Evolutionary conservation across 2,329 filamentous ascomycete species (phyloP), one percentile per base, ranked within the genome.

Genomic region (Aspergillus pseudoterreus): DNA sequence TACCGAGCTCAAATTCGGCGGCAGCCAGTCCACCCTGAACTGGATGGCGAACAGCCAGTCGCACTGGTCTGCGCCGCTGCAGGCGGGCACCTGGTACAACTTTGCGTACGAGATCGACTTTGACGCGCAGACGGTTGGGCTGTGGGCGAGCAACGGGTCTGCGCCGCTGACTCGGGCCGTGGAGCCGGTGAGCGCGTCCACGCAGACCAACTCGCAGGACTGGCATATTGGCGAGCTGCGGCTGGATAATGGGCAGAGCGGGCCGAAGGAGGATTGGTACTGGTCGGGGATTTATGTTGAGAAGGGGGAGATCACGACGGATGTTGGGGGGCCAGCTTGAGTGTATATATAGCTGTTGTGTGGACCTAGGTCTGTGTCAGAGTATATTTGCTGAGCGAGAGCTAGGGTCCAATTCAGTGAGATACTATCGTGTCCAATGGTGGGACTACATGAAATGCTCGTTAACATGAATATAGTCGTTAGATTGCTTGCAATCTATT

Each of bases 31-130:
- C 27, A 78, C 79, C 57, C 75, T 89, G 56, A 80, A 82, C 59
- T 90, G 85, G 84, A 80, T 82, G 68, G 82, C 83, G 9, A 76
- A 77, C 53, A 79, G 83, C 14, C 71, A 78, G 59, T 79, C 78
- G 45, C 73, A 87, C 60, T 90, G 85, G 85, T 81, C 79, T 60
- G 76, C 78, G 1, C 75, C 80, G 55, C 84, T 86, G 67, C 76
- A 76, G 48, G 75, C 85, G 1, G 82, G 78, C 38, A 80, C 84
- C 10, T 90, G 86, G 86, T 86, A 90, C 68, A 90, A 90, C 65
- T 78, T 88, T 61, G 86, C 85, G 44, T 89, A 88, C 63, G 85
- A 84, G 66, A 87, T 88, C 54, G 81, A 90, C 73, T 90, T 90
- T 62, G 71, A 69, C 14, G 78, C 74, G 36, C 73, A 78, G 57